Evolutionary conservation across 2,329 filamentous ascomycete species (phyloP), one percentile per base, ranked within the genome.

Genomic region (Zymoseptoria pseudotritici): DNA sequence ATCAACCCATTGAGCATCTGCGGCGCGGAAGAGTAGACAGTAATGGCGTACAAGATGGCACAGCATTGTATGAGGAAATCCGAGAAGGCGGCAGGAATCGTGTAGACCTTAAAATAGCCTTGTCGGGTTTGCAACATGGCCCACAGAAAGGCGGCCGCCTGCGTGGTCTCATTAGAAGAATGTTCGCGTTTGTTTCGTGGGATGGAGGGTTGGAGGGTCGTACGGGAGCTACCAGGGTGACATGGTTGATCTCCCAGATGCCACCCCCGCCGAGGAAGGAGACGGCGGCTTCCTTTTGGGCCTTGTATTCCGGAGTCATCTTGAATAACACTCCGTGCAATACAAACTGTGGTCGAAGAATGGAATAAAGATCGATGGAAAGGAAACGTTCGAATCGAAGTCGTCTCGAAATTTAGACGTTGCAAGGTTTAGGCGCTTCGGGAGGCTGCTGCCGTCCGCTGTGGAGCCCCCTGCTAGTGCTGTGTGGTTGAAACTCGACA

Each of bases 231-330:
- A 96, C 87, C 54, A 89, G 83, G 54, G 90, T 91, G 67, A 97
- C 89, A 68, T 84, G 83, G 73, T 92, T 93, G 77, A 99, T 92
- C 74, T 99, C 94, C 67, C 82, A 78, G 62, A 96, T 86, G 31
- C 86, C 83, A 61, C 94, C 91, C 50, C 94, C 94, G 6, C 88
- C 86, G 29, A 96, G 84, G 73, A 91, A 90, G 58, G 93, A 96
- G 71, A 99, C 94, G 74, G 96, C 96, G 72, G 91, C 91, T 80
- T 96, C 92, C 79, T 99, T 99, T 67, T 88, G 82, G 70, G 88
- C 84, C 78, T 97, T 99, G 80, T 97, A 96, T 76, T 82, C 87
- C 42, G 68, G 66, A 53, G 67, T 70, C 70, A 72, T 71, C 22
- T 53, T 61, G 42, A 54, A 50, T 21, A 17, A 46, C n/a, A 7